A percentile compares a stretch with the other conserved stretches of the same genome.
Conservation (phyloP, 1,284 basidiomycete genomes). For the Ganoderma leucocontextum region DNA sequence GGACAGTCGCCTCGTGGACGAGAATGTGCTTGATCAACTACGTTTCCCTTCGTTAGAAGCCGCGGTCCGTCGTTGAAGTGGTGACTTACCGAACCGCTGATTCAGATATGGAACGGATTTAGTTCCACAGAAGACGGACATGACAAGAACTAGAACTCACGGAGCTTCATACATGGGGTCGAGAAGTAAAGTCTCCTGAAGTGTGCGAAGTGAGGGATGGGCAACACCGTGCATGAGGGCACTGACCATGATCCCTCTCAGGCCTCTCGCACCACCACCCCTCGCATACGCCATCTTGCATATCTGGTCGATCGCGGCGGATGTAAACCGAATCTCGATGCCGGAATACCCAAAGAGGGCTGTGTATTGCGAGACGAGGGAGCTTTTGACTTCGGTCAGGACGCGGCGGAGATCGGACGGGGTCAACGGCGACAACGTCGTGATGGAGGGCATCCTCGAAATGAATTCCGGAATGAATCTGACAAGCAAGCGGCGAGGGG, state of each 20-base stretch:
- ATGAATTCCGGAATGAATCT: conserved; percentile 96
- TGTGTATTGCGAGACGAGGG: conserved; percentile 90
- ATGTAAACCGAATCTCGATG: conserved; percentile 85
- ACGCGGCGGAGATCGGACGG: conserved; percentile 86
- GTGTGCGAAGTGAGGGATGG: neutral
- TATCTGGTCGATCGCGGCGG: conserved; percentile 76
- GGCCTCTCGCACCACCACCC: conserved; percentile 89
- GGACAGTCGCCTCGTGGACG: conserved; percentile 62
- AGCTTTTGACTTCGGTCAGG: conserved; percentile 91
- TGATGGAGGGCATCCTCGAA: conserved; percentile 88
- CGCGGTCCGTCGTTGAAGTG: neutral
- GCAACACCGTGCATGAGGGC: neutral
- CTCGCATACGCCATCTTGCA: conserved; percentile 81
- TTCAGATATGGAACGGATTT: conserved; percentile 5
- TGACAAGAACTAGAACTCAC: conserved; percentile 59
- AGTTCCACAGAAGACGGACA: conserved; percentile 19
- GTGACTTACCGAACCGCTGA: conserved; percentile 23
- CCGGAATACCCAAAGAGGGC: conserved; percentile 83
- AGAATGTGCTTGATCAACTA: conserved; percentile 71
- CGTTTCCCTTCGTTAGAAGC: neutral
- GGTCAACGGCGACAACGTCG: conserved; percentile 79
- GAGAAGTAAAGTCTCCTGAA: conserved; percentile 77
- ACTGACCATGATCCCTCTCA: conserved; percentile 87
- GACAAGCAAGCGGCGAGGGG: neutral
- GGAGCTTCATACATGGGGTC: conserved; percentile 93